These are phyloP conservation scores for Pseudozyma hubeiensis DNA, from an alignment of 1,284 basidiomycete genomes.

Conservation along the genomic window DNA sequence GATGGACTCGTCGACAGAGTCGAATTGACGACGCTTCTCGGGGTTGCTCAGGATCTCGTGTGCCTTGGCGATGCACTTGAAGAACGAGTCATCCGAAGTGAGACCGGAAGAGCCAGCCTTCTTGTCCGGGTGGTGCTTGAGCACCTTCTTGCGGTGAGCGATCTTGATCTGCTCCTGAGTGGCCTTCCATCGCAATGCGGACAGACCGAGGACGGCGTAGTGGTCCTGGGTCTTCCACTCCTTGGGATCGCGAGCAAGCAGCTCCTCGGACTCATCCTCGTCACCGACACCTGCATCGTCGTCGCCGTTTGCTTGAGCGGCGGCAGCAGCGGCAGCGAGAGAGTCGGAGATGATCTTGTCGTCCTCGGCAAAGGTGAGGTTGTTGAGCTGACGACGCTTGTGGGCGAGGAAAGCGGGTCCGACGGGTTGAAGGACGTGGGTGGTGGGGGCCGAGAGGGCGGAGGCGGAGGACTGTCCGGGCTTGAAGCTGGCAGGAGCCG, in stretches of 20 bases:
- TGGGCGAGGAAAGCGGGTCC: slow-evolving; percentile 64
- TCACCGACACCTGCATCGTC: slow-evolving; percentile 88
- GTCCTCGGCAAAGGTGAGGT: slow-evolving; percentile 62
- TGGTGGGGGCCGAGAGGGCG: slow-evolving; percentile 54
- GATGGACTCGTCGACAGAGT: slow-evolving; percentile 89
- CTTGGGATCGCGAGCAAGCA: slow-evolving; percentile 87
- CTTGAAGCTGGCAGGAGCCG: slow-evolving; percentile 63
- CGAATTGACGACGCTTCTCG: slow-evolving; percentile 93
- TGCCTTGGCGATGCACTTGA: slow-evolving; percentile 99
- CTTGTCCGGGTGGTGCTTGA: slow-evolving; percentile 99
- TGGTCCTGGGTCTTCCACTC: slow-evolving; percentile 99
- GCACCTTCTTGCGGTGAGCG: slow-evolving; percentile 98
- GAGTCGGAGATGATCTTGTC: slow-evolving; percentile 60
- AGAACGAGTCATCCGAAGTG: slow-evolving; percentile 95
- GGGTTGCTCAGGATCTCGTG: slow-evolving; percentile 88
- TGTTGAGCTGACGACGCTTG: slow-evolving; percentile 61
- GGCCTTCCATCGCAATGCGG: slow-evolving; percentile 87
- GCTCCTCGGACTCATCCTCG: slow-evolving; percentile 82
- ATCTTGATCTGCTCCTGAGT: slow-evolving; percentile 93
- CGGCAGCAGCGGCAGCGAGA: slow-evolving; percentile 69
- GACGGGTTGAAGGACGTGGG: slow-evolving; percentile 57
- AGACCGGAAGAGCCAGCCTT: slow-evolving; percentile 82
- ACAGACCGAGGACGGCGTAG: slow-evolving; percentile 94
- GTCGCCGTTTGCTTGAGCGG: slow-evolving; percentile 77
- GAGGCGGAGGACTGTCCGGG: slow-evolving; percentile 50